Evolutionary conservation across 192 early-diverging fungal species (phyloP), one percentile per base, ranked within the genome.

Genomic region (Piromyces finnis): DNA sequence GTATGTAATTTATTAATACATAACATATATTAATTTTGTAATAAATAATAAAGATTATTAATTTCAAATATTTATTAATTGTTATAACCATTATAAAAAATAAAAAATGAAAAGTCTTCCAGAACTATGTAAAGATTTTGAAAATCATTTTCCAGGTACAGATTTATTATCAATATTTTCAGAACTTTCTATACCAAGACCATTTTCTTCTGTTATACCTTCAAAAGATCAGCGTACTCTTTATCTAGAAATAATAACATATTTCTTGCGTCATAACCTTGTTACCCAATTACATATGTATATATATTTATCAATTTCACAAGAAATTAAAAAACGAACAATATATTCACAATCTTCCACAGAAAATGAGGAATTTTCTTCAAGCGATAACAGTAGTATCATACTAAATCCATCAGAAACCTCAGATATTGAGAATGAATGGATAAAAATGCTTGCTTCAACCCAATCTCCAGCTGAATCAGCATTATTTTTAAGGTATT

Each of bases 261-360:
- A 91, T 81, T 83, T 98, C 79, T 86, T 98, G 39, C 87, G 94
- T 30, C 89, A 94, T 81, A 89, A 91, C 30, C 79, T 92, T 12
- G 87, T 96, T 28, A 88, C 91, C 13, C 95, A 98, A 82, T 84
- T 94, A 30, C 94, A 97, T 82, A 94, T 92, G 79, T 96, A 92
- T 83, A 85, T 93, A 7, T 79, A 91, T 27, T 80, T 93, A 29
- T 83, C 92, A 78, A 87, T 91, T 27, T 91, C 92, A 0, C 87
- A 83, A 82, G 87, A 91, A 36, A 88, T 92, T 29, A 89, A 88
- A 77, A 84, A 29, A 83, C 80, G 29, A 29, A 16, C 14, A 9
- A 32, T 78, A 15, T 41, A 22, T 22, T 1, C 15, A 22, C 41
- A 51, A 22, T 51, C 41, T 15, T 22, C 18, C 17, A 22, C 41